Evolutionary conservation across 1,284 basidiomycete genomes (phyloP).

Genomic region (Ceratobasidium sp.): DNA sequence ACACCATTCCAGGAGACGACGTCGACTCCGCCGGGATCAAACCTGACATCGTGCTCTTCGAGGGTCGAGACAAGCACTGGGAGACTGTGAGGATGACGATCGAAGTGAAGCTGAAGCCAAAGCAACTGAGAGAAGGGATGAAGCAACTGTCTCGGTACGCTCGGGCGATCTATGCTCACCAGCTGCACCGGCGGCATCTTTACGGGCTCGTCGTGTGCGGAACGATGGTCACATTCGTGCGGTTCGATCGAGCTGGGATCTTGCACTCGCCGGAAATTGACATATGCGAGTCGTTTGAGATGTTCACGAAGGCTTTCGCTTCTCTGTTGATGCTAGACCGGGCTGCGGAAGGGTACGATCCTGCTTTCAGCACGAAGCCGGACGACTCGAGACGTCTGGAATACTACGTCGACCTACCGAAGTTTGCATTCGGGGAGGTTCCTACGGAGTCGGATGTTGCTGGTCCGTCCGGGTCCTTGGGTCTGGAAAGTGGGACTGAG

Average conservation of each 20-base stretch:
- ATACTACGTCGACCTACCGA: constrained; percentile 32
- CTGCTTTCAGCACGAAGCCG: not conserved
- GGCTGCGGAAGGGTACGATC: constrained; percentile 7
- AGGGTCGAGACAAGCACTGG: constrained; percentile 8
- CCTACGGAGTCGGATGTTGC: no score
- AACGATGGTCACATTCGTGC: constrained; percentile 1
- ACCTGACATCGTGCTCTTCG: constrained; percentile 24
- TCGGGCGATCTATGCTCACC: constrained; percentile 19
- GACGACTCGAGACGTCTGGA: not conserved
- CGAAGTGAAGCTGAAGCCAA: constrained; percentile 1
- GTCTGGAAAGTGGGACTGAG: no score
- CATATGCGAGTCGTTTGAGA: not conserved
- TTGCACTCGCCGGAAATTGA: constrained; percentile 26
- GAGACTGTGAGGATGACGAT: constrained; percentile 23
- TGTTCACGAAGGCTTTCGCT: constrained; percentile 13
- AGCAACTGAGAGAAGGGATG: constrained; percentile 15
- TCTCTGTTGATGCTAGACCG: constrained; percentile 15
- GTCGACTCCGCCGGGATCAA: not conserved
- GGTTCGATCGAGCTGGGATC: constrained; percentile 30
- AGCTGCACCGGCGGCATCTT: constrained; percentile 24
- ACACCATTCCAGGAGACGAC: not conserved
- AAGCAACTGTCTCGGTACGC: constrained; percentile 15
- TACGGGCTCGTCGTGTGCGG: constrained; percentile 20
- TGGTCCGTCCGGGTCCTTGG: no score
- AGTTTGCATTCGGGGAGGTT: not conserved